A percentile compares a stretch with the other conserved stretches of the same genome.
These are phyloP conservation scores for Rhizopogon salebrosus DNA, from an alignment of 768 basidiomycete genomes.

Conservation along the genomic window DNA sequence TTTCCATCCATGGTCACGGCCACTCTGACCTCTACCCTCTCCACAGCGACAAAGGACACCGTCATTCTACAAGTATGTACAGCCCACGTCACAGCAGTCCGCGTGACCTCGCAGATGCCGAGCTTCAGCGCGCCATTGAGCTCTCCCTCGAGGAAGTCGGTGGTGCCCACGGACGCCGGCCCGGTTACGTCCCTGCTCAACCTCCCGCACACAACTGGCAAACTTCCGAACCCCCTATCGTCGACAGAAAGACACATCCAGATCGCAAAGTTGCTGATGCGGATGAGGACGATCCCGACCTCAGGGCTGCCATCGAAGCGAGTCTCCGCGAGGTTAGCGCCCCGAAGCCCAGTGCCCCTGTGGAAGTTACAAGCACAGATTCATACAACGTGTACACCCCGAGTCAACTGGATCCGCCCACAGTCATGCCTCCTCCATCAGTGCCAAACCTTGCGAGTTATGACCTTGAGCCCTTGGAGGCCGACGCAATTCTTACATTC, in stretches of 20 bases:
- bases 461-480: slow-evolving; percentile 78
- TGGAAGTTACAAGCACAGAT: slow-evolving; percentile 52
- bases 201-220: slow-evolving; percentile 51
- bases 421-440: slow-evolving; percentile 30
- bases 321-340: slow-evolving; percentile 82
- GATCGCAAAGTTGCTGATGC: slow-evolving; percentile 26
- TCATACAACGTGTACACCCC: slow-evolving; percentile 28
- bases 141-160: slow-evolving; percentile 80
- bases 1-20: neutral
- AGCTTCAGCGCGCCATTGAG: slow-evolving; percentile 90
- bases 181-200: slow-evolving; percentile 67
- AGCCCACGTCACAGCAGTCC: slow-evolving; percentile 49
- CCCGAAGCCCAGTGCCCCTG: slow-evolving; percentile 74
- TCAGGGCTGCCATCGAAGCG: slow-evolving; percentile 92
- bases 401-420: slow-evolving; percentile 42
- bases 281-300: slow-evolving; percentile 89
- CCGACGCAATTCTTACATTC: slow-evolving; percentile 85
- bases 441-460: slow-evolving; percentile 62
- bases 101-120: slow-evolving; percentile 71
- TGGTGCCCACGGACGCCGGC: slow-evolving; percentile 41
- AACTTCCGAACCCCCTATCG: slow-evolving; percentile 61
- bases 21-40: neutral
- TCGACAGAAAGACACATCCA: slow-evolving; percentile 52
- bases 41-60: slow-evolving; percentile 43
- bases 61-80: slow-evolving; percentile 50